Evolutionary conservation across 495 filamentous ascomycete genomes (phyloP).

Genomic region (Hypomontagnella monticulosa): DNA sequence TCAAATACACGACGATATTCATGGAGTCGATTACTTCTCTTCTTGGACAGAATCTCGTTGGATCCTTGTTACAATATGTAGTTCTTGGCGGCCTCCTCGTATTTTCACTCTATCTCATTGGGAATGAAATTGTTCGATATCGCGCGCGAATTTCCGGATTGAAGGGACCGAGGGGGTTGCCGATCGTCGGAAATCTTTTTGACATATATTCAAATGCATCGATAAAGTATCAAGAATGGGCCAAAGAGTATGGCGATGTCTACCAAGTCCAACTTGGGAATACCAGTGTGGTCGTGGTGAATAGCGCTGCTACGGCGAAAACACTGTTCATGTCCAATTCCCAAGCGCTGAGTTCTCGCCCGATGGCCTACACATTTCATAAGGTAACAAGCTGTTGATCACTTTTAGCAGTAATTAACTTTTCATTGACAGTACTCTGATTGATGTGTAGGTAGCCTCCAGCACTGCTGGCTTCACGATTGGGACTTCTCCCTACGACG

Average conservation of each 20-base stretch:
- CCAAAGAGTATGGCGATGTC: slow-evolving; percentile 65
- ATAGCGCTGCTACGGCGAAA: slow-evolving; percentile 65
- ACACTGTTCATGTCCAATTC: slow-evolving; percentile 66
- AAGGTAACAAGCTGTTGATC: slow-evolving; percentile 51
- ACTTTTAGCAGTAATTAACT: neutral
- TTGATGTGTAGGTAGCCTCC: slow-evolving; percentile 64
- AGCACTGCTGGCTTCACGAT: slow-evolving; percentile 73
- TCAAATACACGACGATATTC: neutral
- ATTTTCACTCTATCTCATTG: slow-evolving; percentile 53
- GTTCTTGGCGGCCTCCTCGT: slow-evolving; percentile 18
- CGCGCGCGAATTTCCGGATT: slow-evolving; percentile 62
- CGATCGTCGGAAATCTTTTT: slow-evolving; percentile 70
- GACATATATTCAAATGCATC: slow-evolving; percentile 69
- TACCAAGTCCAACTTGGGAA: slow-evolving; percentile 74
- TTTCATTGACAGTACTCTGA: slow-evolving; percentile 7
- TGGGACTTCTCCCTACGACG: slow-evolving; percentile 70
- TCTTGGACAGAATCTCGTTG: slow-evolving; percentile 1
- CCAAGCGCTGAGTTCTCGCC: slow-evolving; percentile 65
- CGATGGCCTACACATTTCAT: slow-evolving; percentile 73
- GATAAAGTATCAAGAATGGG: slow-evolving; percentile 68
- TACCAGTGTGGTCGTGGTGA: slow-evolving; percentile 68
- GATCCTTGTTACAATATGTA: slow-evolving; percentile 6
- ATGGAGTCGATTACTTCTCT: slow-evolving; percentile 33
- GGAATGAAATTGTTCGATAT: slow-evolving; percentile 63
- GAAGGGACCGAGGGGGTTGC: slow-evolving; percentile 64